Evolutionary conservation across 2,329 filamentous ascomycete species (phyloP), one percentile per base, ranked within the genome.

Genomic region (Myriosclerotinia scirpicola): DNA sequence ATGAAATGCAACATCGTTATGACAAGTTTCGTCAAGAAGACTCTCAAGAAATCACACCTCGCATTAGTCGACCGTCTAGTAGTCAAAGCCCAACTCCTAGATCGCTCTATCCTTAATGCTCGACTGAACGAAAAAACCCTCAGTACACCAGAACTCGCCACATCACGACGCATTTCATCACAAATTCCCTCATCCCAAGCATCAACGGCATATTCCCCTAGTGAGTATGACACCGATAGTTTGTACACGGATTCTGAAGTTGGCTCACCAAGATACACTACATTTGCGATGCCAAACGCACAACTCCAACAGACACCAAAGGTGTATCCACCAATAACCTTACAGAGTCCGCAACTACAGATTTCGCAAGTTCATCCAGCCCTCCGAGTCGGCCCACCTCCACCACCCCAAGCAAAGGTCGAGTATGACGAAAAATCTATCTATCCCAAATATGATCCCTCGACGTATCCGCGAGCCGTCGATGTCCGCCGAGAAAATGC

Each of bases 1-100:
- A 87, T 96, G 82, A 85, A 85, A 67, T 96, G 92, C 80, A 94
- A 93, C 73, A 80, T 92, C 67, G 80, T 95, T 69, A 85, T 95
- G 80, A 83, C 87, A 0, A 79, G 80, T 9, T 96, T 96, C 74
- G 90, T 96, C 67, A 93, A 91, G 81, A 90, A 87, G 79, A 95
- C 91, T 17, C 83, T 96, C 55, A 90, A 90, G 73, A 91, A 90
- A 74, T 86, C 90, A 0, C 92, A 96, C 73, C 83, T 81, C 12
- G 81, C 84, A 3, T 82, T 96, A 5, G 90, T 94, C 2, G 86
- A 89, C 4, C 79, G 83, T n/a, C 78, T 91, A 9, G 77, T 85
- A 36, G 79, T 80, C 67, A 85, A 84, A 68, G 81, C 84, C 0
- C 78, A 82, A 67, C 71, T 75, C 34, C 20, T 67, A 22, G 69